Evolutionary conservation across 2,329 filamentous ascomycete genomes (phyloP), one percentile per base, ranked within the genome.

Genomic region (Immersiporthe knoxdaviesiana): DNA sequence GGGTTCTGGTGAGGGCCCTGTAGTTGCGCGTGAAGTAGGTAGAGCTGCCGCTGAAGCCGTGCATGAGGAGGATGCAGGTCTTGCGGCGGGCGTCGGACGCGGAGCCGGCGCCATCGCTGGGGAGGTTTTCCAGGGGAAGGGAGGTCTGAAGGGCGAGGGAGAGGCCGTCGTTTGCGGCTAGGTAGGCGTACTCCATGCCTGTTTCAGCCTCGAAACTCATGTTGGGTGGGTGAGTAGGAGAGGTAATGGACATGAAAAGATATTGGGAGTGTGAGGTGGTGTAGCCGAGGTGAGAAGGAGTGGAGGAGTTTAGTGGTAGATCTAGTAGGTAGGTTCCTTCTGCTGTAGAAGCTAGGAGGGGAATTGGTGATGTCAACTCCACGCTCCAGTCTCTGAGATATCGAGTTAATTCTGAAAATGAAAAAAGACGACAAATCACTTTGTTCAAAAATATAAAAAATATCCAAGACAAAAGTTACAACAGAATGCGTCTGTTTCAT

Each of bases 1-100:
- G 72, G 2, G 70, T 50, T 7, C 70, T 58, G 32, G 71, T 69
- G 12, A 82, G 74, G 2, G 72, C 68, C 16, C 65, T 64, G 69
- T 73, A 73, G 74, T 81, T 82, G 71, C 76, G 77, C 47, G 71
- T 70, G 73, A 81, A 82, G 72, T 81, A 82, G 44, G 73, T 75
- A 24, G 77, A 78, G n/a, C 77, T 79, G 18, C 80, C 80, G 72
- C 78, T 79, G 74, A 82, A 82, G 70, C 80, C 80, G 72, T 82
- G 80, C 60, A 82, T 73, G 50, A 81, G 76, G 50, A 82, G 71
- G 67, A 81, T 74, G 72, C 77, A 77, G 27, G 63, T 71, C 66
- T 62, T 54, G 69, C 73, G 71, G 35, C 72, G 69, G 39, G 71
- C 67, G 56, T 72, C 58, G 59, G 41, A 11, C 39, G 61, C 18